Percentiles rank a stretch among this genome's conserved stretches.
Conservation (phyloP, 2,329 filamentous ascomycete species). For the Xylaria sp. region DNA sequence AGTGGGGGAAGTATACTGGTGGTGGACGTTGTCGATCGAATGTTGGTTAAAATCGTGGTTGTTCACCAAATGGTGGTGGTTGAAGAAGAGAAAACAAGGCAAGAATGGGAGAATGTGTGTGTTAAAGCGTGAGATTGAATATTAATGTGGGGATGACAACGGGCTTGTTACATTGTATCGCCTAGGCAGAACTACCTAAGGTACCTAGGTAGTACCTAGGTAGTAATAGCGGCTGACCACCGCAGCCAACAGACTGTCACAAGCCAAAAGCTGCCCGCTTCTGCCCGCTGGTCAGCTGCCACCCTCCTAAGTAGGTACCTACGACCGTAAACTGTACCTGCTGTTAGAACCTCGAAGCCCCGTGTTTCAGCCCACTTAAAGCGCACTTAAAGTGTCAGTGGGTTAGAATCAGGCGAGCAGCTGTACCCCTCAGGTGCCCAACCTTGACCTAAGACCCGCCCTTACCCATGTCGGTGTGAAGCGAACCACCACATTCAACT, state of each 20-base stretch:
- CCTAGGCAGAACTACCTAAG: not conserved
- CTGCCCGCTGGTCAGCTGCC: constrained; percentile 1
- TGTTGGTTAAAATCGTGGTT: constrained; percentile 23
- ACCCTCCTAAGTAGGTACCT: constrained; percentile 17
- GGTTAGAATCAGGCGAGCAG: constrained; percentile 6
- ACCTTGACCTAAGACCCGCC: not conserved
- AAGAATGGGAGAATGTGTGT: constrained; percentile 22
- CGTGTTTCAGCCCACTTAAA: constrained; percentile 9
- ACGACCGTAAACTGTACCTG: constrained; percentile 3
- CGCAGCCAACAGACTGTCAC: constrained; percentile 12
- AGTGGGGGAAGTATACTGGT: constrained; percentile 31
- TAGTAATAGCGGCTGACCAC: constrained; percentile 23
- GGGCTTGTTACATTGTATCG: constrained; percentile 9
- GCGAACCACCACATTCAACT: constrained; percentile 5
- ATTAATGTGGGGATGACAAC: constrained; percentile 18
- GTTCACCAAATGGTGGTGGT: constrained; percentile 40
- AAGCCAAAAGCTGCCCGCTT: constrained; percentile 15
- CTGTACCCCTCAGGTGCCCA: constrained; percentile 27
- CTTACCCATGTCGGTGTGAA: not conserved
- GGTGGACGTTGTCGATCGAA: constrained; percentile 26
- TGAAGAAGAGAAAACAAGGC: constrained; percentile 28
- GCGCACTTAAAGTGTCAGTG: constrained; percentile 4
- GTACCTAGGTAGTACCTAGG: not conserved
- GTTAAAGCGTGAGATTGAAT: constrained; percentile 26
- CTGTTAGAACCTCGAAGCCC: constrained; percentile 1